Base-by-base conservation (phyloP, 345 rosid genomes). In the Gossypium mustelinum region DNA sequence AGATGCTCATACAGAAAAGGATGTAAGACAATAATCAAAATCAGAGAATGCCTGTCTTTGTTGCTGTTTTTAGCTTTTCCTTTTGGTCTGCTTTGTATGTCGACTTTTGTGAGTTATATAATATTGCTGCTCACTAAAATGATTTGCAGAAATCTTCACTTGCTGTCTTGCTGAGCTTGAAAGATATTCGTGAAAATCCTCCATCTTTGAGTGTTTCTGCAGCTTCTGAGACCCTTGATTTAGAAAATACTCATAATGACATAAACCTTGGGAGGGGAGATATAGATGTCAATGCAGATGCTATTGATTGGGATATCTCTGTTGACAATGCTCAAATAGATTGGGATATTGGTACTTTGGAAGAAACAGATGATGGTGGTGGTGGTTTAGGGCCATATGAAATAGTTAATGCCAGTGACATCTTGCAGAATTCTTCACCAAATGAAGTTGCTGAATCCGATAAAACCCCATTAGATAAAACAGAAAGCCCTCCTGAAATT, bases 341-440 rank as follows among this genome's bases (percentile, higher is more conserved):
- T 84, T 91, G 99, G 99, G 99, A 93, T 81, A 90, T 92, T 79
- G 91, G 93, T 65, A 79, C 88, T 77, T 83, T 84, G 74, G 99
- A 90, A 83, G 98, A 90, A 83, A 83, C 86, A 61, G 93, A 91
- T 78, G 91, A 91, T 70, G 47, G 74, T 73, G 87, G 93, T 69
- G 88, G 93, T 82, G 99, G 92, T 76, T 81, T 95, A 78, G 98
- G 96, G 65, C 91, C 97, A 27, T 95, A 92, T 78, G 98, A 95
- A 80, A 89, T 93, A 0, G 93, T 95, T 64, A 79, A 90, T 75
- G 98, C 97, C 70, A 89, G 88, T 68, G 97, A 94, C 73, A 80
- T 90, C 81, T 77, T 83, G 41, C 84, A 76, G 75, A 79, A 63
- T 82, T 72, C 89, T 81, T 76, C 82, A 77, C 27, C 71, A 57